Base-by-base conservation (phyloP, 768 basidiomycete species). In the Leccinum truebloodii region DNA sequence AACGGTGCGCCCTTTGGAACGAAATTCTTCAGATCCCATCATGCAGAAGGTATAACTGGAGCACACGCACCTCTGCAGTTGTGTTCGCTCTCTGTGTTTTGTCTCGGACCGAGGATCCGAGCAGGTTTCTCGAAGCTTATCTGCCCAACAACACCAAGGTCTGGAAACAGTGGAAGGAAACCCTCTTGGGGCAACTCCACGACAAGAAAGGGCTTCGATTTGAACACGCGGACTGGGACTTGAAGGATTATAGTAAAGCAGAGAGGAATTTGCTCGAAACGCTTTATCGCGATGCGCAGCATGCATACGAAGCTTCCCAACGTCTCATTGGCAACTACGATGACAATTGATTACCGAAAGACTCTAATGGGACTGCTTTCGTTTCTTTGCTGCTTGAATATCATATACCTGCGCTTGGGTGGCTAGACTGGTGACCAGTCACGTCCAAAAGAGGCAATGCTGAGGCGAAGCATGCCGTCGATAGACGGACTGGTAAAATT, bases 11-110 rank as follows among this genome's bases (percentile, higher is more conserved):
- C 20, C n/a, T 48, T 12, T 48, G 46, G 46, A 22, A 58, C 3
- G 34, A 58, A 18, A 28, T 58, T 35, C 51, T 61, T n/a, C 6
- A 22, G 41, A 22, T 4, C 12, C 44, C 60, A 5, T 18, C 9
- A 51, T 18, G 46, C 51, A 52, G 9, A 10, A 58, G 39, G 44
- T 61, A 30, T 16, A 28, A 4, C 20, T 49, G 58, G 35, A 8
- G 26, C 4, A 59, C 60, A 20, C 60, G 60, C 28, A 58, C 57
- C 7, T 34, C 60, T 14, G 60, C 57, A 18, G 60, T 61, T 30
- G 52, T 61, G 0, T 59, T 61, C 13, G 24, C 60, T 4, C 59
- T 60, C 44, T 58, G 60, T 16, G 51, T 53, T 34, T 57, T 61
- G 12, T 46, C 60, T 41, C 60, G 14, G 35, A 35, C 60, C 7